These are phyloP conservation scores for Brassica rapa DNA, from an alignment of 345 rosid species.

Conservation along the genomic window DNA sequence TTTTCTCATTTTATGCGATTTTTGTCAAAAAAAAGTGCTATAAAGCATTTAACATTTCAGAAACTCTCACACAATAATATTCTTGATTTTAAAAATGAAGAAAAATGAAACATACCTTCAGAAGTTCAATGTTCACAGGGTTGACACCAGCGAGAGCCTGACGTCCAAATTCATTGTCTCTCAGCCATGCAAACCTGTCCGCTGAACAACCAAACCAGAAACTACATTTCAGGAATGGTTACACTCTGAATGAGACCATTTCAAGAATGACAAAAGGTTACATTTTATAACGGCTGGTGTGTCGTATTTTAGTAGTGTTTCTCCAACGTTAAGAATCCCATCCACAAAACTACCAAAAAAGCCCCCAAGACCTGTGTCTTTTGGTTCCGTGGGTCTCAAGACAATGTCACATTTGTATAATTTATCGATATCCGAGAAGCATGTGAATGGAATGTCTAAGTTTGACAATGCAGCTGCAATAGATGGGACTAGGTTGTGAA, in stretches of 20 bases:
- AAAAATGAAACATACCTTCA: slow-evolving; percentile 50
- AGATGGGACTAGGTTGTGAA: slow-evolving; percentile 87
- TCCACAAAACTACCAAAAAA: slow-evolving; percentile 46
- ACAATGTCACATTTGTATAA: slow-evolving; percentile 64
- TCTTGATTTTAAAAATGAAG: not conserved
- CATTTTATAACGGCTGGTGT: slow-evolving; percentile 78
- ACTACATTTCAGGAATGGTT: not conserved
- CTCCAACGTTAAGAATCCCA: slow-evolving; percentile 53
- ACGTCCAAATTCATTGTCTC: slow-evolving; percentile 92
- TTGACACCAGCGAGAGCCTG: slow-evolving; percentile 92
- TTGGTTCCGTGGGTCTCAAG: slow-evolving; percentile 47
- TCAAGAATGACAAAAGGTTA: slow-evolving; percentile 26
- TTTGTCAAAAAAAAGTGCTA: not conserved
- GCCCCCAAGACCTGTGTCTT: slow-evolving; percentile 29
- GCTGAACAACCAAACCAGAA: slow-evolving; percentile 45
- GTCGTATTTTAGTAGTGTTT: slow-evolving; percentile 68
- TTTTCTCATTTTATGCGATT: not conserved
- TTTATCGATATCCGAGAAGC: slow-evolving; percentile 91
- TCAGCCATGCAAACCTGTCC: slow-evolving; percentile 91
- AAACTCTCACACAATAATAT: not conserved
- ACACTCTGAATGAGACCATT: not conserved
- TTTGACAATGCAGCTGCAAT: slow-evolving; percentile 75
- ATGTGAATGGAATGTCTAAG: slow-evolving; percentile 76
- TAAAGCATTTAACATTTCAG: not conserved
- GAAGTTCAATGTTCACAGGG: slow-evolving; percentile 76